Percentiles rank a stretch among this genome's conserved stretches.
phyloP scores from a whole-genome alignment of 352 stramenopile species.

The Phytophthora cryptogea region DNA sequence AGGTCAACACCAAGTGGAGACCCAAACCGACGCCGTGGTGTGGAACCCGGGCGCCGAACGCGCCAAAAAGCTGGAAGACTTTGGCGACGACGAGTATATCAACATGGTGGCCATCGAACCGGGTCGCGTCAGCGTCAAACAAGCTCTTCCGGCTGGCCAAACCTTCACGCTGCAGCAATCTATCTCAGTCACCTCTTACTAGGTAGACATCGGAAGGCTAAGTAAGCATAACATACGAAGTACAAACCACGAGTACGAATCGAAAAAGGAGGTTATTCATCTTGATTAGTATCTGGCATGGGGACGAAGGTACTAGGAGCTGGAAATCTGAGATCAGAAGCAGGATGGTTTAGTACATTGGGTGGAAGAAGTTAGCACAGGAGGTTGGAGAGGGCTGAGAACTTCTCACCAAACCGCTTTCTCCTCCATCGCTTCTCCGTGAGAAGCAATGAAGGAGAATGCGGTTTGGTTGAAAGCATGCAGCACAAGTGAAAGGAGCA shows the following conservation, averaged over 20 bases:
- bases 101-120: slow-evolving; percentile 96
- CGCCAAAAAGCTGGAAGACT: slow-evolving; percentile 91
- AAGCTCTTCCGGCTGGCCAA: slow-evolving; percentile 48
- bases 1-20: slow-evolving; percentile 16
- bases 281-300: not conserved
- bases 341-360: slow-evolving; percentile 8
- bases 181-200: slow-evolving; percentile 26
- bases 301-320: not conserved
- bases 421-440: too few relatives aligned
- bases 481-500: slow-evolving; percentile 18
- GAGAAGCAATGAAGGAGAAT: slow-evolving; percentile 9
- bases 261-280: slow-evolving; percentile 24
- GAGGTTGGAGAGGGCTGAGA: not conserved
- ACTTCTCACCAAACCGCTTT: too few relatives aligned
- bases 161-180: slow-evolving; percentile 47
- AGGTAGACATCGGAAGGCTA: not conserved
- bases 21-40: slow-evolving; percentile 80
- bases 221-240: too few relatives aligned
- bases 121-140: slow-evolving; percentile 67
- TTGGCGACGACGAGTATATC: slow-evolving; percentile 93
- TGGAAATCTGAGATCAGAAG: not conserved
- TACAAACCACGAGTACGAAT: too few relatives aligned
- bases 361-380: not conserved
- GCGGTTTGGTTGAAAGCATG: slow-evolving; percentile 6
- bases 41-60: slow-evolving; percentile 95